Conservation (phyloP, 768 basidiomycete species). For the Amylocystis lapponica region DNA sequence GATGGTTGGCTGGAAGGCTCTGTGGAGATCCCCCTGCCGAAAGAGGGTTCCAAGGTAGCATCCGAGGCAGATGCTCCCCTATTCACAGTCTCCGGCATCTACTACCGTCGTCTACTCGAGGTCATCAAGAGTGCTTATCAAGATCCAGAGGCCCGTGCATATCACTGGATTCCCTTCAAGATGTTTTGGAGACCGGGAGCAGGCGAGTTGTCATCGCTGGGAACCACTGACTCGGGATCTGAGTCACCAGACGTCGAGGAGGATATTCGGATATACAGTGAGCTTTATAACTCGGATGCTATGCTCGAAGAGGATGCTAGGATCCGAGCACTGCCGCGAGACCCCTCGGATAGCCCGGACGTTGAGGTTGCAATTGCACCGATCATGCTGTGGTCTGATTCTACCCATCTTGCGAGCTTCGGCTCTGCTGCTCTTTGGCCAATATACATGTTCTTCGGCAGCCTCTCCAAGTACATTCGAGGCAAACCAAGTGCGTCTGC, state of each 20-base stretch:
- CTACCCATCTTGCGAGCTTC: conserved; percentile 22
- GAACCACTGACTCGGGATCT: neutral
- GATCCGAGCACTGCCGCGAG: conserved; percentile 4
- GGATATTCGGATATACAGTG: conserved; percentile 10
- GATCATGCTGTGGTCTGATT: conserved; percentile 21
- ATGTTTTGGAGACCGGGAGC: conserved; percentile 1
- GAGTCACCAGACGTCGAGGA: neutral
- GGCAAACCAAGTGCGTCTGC: conserved; percentile 13
- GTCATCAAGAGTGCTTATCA: conserved; percentile 3
- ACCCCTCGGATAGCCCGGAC: neutral
- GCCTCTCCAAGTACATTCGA: conserved; percentile 35
- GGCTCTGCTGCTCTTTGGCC: conserved; percentile 31
- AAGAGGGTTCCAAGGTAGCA: neutral
- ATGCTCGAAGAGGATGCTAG: conserved; percentile 6
- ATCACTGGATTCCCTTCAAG: conserved; percentile 6
- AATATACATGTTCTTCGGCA: conserved; percentile 34
- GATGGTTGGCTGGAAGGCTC: conserved; percentile 13
- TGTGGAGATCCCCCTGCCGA: conserved; percentile 21
- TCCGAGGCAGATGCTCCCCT: conserved; percentile 23
- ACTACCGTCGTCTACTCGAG: conserved; percentile 17
- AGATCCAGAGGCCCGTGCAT: neutral
- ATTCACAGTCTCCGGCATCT: conserved; percentile 24
- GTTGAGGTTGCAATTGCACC: conserved; percentile 7
- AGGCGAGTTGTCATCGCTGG: neutral
- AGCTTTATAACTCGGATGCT: conserved; percentile 12